Base-by-base conservation (phyloP, 2,329 filamentous ascomycete genomes). In the Metarhizium anisopliae region DNA sequence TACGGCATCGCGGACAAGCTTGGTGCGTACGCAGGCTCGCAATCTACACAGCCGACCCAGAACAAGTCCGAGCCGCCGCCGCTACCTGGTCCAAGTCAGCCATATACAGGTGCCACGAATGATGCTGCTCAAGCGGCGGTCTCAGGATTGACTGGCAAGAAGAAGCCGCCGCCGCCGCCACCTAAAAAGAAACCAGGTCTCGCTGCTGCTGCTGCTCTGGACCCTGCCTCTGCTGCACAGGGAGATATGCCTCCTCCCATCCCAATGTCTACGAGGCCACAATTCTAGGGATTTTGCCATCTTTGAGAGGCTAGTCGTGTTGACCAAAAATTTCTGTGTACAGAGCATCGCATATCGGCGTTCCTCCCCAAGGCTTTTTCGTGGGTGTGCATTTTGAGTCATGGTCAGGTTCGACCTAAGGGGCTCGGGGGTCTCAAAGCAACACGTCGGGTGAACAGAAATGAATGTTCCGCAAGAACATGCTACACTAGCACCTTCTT, bases 151-250 rank as follows among this genome's bases (percentile, higher is more conserved):
- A 62, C 67, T 13, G 71, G 64, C 2, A 82, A 80, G 68, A 83
- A 82, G 70, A 82, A 80, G 64, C 74, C 77, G 10, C 75, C 79
- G 43, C 73, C 76, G 16, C 77, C 77, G 8, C 77, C 76, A 18
- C 71, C 75, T 2, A 81, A 79, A 69, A 83, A 80, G 70, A 80
- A 78, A 63, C 71, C 74, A 2, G 68, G 62, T 7, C 59, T 80
- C 49, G 61, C 63, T 5, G 62, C 42, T 50, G 61, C 63, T 4
- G 62, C 59, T n/a, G 56, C 57, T 20, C 6, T 7, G 32, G 35
- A 52, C 53, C 57, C 55, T 47, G 50, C 42, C 16, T 16, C 59
- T 8, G 57, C 58, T 7, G 62, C 61, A 6, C 64, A 67, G 43
- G 68, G 65, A 5, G 69, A 67, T 47, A 64, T 60, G 16, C 77